Base-by-base conservation (phyloP, 257 asterid species). In the Verbascum thapsus region DNA sequence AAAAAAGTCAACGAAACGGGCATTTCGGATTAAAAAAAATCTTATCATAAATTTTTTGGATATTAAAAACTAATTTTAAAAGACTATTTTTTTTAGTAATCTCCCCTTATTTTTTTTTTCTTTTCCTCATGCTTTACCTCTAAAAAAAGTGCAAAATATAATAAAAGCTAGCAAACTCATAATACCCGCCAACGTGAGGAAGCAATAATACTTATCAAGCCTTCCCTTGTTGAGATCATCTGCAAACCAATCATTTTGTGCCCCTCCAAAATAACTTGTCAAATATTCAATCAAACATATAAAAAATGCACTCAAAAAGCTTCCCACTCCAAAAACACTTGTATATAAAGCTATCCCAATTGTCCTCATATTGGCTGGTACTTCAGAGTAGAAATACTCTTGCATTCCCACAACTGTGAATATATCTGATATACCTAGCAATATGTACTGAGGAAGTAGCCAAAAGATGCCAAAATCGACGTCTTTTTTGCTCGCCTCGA, bases 401-500 rank as follows among this genome's bases (percentile, higher is more conserved):
- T 94, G 98, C 99, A 94, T 90, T 22, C 98, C 99, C 0, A 94
- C 99, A 0, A 94, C 99, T 0, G 99, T 94, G 68, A 94, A 94
- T 30, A 90, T 82, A 38, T 94, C 99, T 0, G 99, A 94, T 26
- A 94, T 80, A 3, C 99, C 99, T 58, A 94, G 56, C 41, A 94
- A 11, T 3, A 94, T 75, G 63, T 94, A 94, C 54, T 94, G 99
- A 0, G 99, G 99, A 41, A 94, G 80, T 76, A 94, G 58, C 96
- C 99, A 90, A 17, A 87, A 84, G 13, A 94, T 94, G 64, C 86
- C 90, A 38, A 83, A 63, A 9, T 82, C 79, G 5, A 79, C 74
- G 0, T 78, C 72, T 0, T 59, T 50, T 60, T 19, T 53, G 58
- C 77, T n/a, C 1, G 77, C 66, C 10, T 60, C 68, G 0, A 87